Conservation (phyloP, 192 early-diverging fungal genomes). For the Rhizophagus prolifer region DNA sequence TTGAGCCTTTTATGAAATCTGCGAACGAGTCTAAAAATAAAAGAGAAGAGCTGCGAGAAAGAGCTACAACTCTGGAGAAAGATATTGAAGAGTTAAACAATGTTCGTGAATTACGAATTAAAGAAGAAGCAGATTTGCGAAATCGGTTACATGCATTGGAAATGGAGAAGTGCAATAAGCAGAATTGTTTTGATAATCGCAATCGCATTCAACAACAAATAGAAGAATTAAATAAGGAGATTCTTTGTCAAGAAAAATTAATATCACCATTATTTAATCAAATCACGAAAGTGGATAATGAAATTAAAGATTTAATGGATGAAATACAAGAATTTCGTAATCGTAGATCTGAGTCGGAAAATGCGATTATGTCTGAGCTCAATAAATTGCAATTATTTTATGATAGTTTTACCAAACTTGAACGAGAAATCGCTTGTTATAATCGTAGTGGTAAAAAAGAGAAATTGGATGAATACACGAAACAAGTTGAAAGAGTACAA, state of each 20-base stretch:
- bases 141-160: not conserved
- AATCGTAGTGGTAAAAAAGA: not conserved
- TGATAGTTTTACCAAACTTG: not conserved
- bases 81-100: not conserved
- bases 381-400: not conserved
- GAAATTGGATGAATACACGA: not conserved
- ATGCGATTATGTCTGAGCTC: not conserved
- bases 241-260: not conserved
- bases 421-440: not conserved
- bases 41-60: slow-evolving; percentile 45
- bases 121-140: not conserved
- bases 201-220: not conserved
- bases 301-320: not conserved
- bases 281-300: not conserved
- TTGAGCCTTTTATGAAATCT: slow-evolving; percentile 48
- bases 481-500: not conserved
- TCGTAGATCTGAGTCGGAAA: not conserved
- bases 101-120: not conserved
- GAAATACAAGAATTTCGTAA: not conserved
- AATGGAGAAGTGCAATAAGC: not conserved
- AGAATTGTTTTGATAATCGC: not conserved
- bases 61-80: slow-evolving; percentile 23
- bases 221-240: not conserved
- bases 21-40: slow-evolving; percentile 68
- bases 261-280: not conserved